These are phyloP conservation scores for Colletotrichum musae DNA, from an alignment of 2,329 filamentous ascomycete genomes.

Conservation along the genomic window DNA sequence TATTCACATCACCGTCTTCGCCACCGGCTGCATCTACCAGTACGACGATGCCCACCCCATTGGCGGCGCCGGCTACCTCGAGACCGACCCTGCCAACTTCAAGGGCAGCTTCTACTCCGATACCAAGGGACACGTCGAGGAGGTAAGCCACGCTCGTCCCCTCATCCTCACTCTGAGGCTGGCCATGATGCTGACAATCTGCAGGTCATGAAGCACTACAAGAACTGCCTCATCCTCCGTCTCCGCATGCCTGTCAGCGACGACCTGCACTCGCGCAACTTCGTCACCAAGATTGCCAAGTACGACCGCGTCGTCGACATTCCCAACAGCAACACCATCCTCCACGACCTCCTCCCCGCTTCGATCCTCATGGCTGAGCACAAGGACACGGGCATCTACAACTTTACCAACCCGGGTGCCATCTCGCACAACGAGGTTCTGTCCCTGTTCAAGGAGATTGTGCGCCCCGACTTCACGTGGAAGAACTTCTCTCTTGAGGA, in stretches of 20 bases:
- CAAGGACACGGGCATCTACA: slow-evolving; percentile 75
- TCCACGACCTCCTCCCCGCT: slow-evolving; percentile 74
- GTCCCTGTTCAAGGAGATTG: slow-evolving; percentile 72
- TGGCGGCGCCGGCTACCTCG: slow-evolving; percentile 71
- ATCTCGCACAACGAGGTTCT: slow-evolving; percentile 81
- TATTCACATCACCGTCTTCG: slow-evolving; percentile 76
- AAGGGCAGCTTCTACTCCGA: slow-evolving; percentile 77
- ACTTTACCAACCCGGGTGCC: slow-evolving; percentile 79
- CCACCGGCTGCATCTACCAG: slow-evolving; percentile 78
- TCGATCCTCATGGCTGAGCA: slow-evolving; percentile 73
- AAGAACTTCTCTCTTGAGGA: slow-evolving; percentile 77
- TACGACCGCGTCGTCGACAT: slow-evolving; percentile 78
- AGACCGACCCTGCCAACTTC: slow-evolving; percentile 76
- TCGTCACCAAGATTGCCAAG: slow-evolving; percentile 77
- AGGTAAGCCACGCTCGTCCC: slow-evolving; percentile 57
- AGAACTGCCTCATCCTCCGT: slow-evolving; percentile 74
- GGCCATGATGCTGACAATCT: slow-evolving; percentile 14
- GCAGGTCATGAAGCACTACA: slow-evolving; percentile 74
- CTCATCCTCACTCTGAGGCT: background rate
- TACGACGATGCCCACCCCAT: slow-evolving; percentile 74
- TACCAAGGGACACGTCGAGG: slow-evolving; percentile 76
- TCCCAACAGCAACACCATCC: slow-evolving; percentile 78
- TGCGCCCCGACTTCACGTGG: slow-evolving; percentile 73
- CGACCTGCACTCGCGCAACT: slow-evolving; percentile 76
- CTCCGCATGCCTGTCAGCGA: slow-evolving; percentile 80